phyloP scores from a whole-genome alignment of 768 basidiomycete genomes.

The Boletus rex-veris region DNA sequence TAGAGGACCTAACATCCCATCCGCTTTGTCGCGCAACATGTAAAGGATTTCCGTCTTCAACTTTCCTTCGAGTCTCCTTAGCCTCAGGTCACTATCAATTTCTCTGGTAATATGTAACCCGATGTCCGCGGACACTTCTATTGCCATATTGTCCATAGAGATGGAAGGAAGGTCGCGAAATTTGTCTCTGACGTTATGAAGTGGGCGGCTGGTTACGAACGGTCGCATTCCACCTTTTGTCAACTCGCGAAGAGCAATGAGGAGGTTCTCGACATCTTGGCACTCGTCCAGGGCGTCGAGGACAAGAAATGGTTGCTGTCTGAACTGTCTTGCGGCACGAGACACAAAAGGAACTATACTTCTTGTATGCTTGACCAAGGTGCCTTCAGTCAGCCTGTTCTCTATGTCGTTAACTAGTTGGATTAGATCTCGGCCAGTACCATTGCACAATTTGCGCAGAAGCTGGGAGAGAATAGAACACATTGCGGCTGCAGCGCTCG shows the following conservation, averaged over 20 bases:
- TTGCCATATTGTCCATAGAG: background rate
- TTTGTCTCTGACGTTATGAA: conserved; percentile 3
- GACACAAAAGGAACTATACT: background rate
- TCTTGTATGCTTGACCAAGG: no score
- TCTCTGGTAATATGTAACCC: conserved; percentile 1
- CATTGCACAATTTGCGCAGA: background rate
- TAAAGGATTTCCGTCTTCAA: conserved; percentile 5
- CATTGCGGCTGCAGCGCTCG: background rate
- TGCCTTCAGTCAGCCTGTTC: background rate
- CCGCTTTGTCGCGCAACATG: background rate
- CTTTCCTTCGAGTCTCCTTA: background rate
- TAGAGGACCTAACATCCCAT: conserved; percentile 12
- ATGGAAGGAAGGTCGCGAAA: conserved; percentile 2
- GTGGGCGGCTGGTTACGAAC: conserved; percentile 12
- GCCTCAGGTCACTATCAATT: background rate
- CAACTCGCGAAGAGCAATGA: background rate
- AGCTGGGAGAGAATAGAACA: conserved; percentile 16
- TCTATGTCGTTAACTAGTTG: background rate
- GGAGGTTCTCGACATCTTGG: background rate
- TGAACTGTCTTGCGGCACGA: background rate
- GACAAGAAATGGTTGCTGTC: conserved; percentile 1
- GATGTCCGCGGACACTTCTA: conserved; percentile 5
- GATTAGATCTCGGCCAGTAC: background rate
- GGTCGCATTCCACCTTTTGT: background rate
- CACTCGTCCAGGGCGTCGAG: conserved; percentile 22